Percentiles rank a stretch among this genome's conserved stretches.
phyloP scores from a whole-genome alignment of 805 yeast species.

The Candida incommunis region DNA sequence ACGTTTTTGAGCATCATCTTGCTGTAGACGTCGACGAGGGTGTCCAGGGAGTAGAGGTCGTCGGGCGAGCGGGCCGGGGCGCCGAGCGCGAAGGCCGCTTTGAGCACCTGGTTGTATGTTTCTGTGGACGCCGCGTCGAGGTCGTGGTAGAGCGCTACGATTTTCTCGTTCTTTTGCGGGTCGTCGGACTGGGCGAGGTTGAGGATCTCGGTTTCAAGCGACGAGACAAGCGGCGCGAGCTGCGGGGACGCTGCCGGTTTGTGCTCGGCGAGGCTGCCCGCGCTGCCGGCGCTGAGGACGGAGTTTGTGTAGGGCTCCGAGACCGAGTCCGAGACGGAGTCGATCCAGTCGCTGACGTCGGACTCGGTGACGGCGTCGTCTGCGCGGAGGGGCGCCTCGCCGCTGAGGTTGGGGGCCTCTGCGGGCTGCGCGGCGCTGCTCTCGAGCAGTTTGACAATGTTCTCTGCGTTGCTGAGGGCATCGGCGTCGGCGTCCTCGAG shows the following conservation, averaged over 20 bases:
- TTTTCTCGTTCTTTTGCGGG: not conserved
- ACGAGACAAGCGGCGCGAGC: not conserved
- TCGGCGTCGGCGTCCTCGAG: not conserved
- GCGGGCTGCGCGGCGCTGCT: not conserved
- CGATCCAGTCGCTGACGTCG: slow-evolving; percentile 1
- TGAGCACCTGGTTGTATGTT: not conserved
- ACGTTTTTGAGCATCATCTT: slow-evolving; percentile 4
- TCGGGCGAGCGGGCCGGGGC: not conserved
- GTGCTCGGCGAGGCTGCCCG: no score
- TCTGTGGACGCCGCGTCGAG: not conserved
- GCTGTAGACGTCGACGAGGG: not conserved
- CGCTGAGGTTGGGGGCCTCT: not conserved
- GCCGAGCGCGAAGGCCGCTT: not conserved
- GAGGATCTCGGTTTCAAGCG: not conserved
- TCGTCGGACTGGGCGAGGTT: not conserved
- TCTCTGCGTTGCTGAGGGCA: not conserved
- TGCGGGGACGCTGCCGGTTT: not conserved
- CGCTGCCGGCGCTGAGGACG: no score
- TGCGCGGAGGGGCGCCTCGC: slow-evolving; percentile 1
- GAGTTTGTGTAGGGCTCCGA: not conserved
- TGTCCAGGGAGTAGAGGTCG: not conserved
- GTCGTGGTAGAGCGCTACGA: not conserved
- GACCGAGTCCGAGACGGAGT: not conserved
- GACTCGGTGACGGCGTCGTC: slow-evolving; percentile 4
- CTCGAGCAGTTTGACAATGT: not conserved